Percentiles rank a stretch among this genome's conserved stretches.
Conservation (phyloP, 2,329 filamentous ascomycete species). For the Epichloe sibirici region DNA sequence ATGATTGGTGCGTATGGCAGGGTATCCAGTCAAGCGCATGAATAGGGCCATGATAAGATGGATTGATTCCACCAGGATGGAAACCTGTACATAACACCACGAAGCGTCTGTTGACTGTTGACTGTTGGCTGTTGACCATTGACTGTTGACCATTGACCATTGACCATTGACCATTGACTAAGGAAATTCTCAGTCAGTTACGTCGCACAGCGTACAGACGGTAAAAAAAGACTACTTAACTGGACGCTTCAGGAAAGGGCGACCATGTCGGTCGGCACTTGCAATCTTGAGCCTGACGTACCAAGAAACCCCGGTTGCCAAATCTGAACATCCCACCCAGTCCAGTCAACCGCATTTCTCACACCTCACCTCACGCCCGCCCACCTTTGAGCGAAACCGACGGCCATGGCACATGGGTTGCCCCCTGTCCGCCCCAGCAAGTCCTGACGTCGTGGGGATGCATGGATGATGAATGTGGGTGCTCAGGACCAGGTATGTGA, state of each 20-base stretch:
- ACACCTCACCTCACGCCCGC: background rate
- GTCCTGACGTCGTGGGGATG: slow-evolving; percentile 3
- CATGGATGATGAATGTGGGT: slow-evolving; percentile 1
- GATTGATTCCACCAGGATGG: too few relatives aligned
- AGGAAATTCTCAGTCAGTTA: too few relatives aligned
- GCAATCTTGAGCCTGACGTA: background rate
- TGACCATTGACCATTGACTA: too few relatives aligned
- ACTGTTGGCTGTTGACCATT: too few relatives aligned
- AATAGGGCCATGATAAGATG: background rate
- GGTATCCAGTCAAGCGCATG: background rate
- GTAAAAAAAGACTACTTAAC: background rate
- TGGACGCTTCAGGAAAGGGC: background rate
- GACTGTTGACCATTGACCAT: too few relatives aligned
- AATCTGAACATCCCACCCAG: background rate
- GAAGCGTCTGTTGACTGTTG: too few relatives aligned
- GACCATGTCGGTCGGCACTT: background rate
- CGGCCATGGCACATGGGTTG: background rate
- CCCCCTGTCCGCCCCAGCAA: background rate
- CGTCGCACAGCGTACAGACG: too few relatives aligned
- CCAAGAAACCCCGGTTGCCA: background rate
- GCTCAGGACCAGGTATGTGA: background rate
- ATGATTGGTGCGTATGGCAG: background rate
- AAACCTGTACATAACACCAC: too few relatives aligned
- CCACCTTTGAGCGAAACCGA: slow-evolving; percentile 1
- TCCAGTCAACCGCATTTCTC: background rate